A percentile compares a stretch with the other conserved stretches of the same genome.
Conservation (phyloP, 352 stramenopile genomes). For the Phytophthora meadii region DNA sequence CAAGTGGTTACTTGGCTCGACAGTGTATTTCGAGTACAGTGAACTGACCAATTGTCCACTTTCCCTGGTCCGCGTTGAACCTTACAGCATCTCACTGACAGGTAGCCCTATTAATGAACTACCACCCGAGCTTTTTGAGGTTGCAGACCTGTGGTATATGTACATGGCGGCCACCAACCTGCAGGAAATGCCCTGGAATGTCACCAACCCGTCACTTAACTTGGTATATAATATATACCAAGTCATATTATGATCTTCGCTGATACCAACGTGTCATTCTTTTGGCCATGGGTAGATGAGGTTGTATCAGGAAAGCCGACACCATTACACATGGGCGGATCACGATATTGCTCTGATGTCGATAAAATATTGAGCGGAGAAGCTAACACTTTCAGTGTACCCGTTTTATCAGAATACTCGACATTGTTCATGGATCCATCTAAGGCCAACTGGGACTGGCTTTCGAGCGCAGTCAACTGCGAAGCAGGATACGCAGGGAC, state of each 20-base stretch:
- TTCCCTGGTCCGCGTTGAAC: constrained; percentile 14
- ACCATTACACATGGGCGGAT: constrained; percentile 15
- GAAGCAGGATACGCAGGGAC: not conserved
- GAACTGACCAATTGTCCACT: constrained; percentile 16
- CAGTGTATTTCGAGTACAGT: constrained; percentile 38
- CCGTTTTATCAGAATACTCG: constrained; percentile 16
- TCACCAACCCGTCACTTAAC: constrained; percentile 18
- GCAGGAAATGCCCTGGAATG: constrained; percentile 15
- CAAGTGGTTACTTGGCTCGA: constrained; percentile 37
- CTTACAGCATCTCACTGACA: constrained; percentile 22
- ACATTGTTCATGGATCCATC: constrained; percentile 19
- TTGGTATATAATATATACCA: too few relatives aligned
- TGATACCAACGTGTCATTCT: constrained; percentile 29
- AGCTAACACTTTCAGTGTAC: constrained; percentile 1
- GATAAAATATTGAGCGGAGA: constrained; percentile 4
- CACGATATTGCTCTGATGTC: constrained; percentile 18
- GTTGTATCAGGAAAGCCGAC: not conserved
- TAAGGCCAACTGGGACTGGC: constrained; percentile 9
- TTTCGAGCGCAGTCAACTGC: constrained; percentile 10
- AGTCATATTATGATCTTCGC: constrained; percentile 26
- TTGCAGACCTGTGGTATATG: constrained; percentile 23
- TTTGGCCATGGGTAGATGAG: constrained; percentile 36
- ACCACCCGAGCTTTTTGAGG: constrained; percentile 27
- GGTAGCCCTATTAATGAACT: constrained; percentile 27
- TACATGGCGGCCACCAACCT: constrained; percentile 22